Evolutionary conservation across 495 filamentous ascomycete genomes (phyloP), one percentile per base, ranked within the genome.

Genomic region (Aspergillus baeticus): DNA sequence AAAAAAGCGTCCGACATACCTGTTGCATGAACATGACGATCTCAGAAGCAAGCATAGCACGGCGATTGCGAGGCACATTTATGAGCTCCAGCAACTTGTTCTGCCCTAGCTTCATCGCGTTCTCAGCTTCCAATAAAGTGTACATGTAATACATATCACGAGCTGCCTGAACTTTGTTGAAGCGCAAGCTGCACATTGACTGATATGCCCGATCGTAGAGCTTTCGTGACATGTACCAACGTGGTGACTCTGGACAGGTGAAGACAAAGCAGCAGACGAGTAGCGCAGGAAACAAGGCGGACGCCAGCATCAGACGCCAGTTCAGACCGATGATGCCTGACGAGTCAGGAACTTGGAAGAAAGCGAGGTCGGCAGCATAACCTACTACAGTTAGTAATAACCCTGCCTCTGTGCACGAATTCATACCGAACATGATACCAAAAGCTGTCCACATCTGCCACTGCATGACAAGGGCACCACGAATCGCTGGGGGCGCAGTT

Each of bases 381-480:
- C 89, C 47, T 50, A 20, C 33, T 50, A 6, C 1, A 5, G 13
- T 50, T 38, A 50, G 34, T 33, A 36, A 13, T 45, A 45, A 15
- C 3, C 21, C 26, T 29, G 20, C 10, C 17, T 20, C 8, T n/a
- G 13, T 38, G 3, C 4, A 4, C 34, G 17, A 14, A 6, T 22
- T 11, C 34, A 14, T 34, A 50, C 47, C 90, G 14, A 91, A 54
- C 81, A 92, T 87, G 63, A 92, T 90, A 2, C 89, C 90, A 57
- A 91, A 91, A 2, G 90, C 90, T 1, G 88, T 92, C 86, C 86
- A 92, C 82, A 91, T 85, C 68, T 92, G 90, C 90, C 90, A 93
- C 65, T 88, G 83, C 85, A 88, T 88, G 6, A 88, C 84, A 35
- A 89, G 62, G 13, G 89, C 90, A 29, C 90, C 90, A 36, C 90